These are phyloP conservation scores for Ceratocystis smalleyi DNA, from an alignment of 2,329 filamentous ascomycete species.

Conservation along the genomic window DNA sequence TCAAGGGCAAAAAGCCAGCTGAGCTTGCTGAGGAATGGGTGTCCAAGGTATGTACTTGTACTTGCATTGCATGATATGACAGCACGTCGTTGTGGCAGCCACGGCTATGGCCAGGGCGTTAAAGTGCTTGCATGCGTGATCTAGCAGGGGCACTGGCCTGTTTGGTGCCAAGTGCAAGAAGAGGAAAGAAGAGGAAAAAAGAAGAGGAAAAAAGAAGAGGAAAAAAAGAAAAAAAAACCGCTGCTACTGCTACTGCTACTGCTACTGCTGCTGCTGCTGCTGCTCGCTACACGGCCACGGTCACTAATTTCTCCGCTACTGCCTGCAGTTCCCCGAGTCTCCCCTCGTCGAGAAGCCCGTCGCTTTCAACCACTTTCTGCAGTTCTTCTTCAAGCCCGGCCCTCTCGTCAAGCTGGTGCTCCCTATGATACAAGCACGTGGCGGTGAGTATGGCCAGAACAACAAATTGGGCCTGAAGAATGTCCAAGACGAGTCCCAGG, in stretches of 20 bases:
- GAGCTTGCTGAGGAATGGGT: constrained; percentile 47
- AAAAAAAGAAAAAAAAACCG: too few species aligned
- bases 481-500: constrained; percentile 41
- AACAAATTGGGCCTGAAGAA: constrained; percentile 44
- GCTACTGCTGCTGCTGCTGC: too few species aligned
- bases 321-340: constrained; percentile 51
- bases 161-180: too few species aligned
- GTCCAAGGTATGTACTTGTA: constrained; percentile 34
- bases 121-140: background rate
- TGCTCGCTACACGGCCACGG: background rate
- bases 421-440: constrained; percentile 50
- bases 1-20: constrained; percentile 54
- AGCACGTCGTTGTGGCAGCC: too few species aligned
- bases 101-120: background rate
- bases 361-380: constrained; percentile 52
- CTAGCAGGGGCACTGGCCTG: background rate
- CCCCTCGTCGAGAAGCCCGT: constrained; percentile 56
- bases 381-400: constrained; percentile 64
- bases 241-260: too few species aligned
- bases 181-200: too few species aligned
- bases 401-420: constrained; percentile 51
- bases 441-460: constrained; percentile 47
- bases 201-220: too few species aligned
- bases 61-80: background rate
- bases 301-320: background rate